Percentiles rank a stretch among this genome's conserved stretches.
Evolutionary conservation across 495 filamentous ascomycete species (phyloP).

Genomic region (Penicillium verhagenii): DNA sequence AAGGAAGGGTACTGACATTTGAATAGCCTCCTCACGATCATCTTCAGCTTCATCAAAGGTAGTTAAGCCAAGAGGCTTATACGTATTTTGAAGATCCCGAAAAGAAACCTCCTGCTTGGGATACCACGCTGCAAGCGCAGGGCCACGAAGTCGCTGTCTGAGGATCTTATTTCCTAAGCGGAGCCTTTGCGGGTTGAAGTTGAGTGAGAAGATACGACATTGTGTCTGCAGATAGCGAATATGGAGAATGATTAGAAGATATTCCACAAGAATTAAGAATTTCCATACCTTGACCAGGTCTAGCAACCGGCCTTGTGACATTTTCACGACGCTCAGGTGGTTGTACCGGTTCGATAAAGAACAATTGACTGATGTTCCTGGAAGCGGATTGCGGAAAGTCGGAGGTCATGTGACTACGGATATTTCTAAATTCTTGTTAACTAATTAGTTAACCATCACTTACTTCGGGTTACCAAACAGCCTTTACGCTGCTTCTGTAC

Average conservation of each 20-base stretch:
- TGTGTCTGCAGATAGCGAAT: slow-evolving; percentile 56
- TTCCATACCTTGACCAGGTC: slow-evolving; percentile 72
- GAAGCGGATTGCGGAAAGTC: background rate
- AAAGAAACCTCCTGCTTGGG: slow-evolving; percentile 69
- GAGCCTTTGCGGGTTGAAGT: slow-evolving; percentile 78
- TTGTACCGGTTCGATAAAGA: slow-evolving; percentile 1
- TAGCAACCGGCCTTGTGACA: slow-evolving; percentile 72
- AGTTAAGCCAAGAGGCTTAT: slow-evolving; percentile 54
- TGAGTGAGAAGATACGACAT: slow-evolving; percentile 87
- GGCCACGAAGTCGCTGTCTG: slow-evolving; percentile 78
- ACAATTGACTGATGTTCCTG: background rate
- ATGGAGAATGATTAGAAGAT: background rate
- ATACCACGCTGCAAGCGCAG: slow-evolving; percentile 79
- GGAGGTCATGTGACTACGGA: slow-evolving; percentile 5
- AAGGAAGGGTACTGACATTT: slow-evolving; percentile 48
- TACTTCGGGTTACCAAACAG: background rate
- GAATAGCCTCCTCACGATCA: slow-evolving; percentile 73
- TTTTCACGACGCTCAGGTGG: slow-evolving; percentile 32
- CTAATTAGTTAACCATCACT: no score
- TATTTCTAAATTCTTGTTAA: background rate
- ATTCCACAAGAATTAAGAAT: background rate
- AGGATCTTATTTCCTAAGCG: slow-evolving; percentile 87
- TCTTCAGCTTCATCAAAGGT: slow-evolving; percentile 73
- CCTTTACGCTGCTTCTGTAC: background rate
- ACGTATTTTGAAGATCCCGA: slow-evolving; percentile 58